Percentiles rank a stretch among this genome's conserved stretches.
phyloP scores from a whole-genome alignment of 2,329 filamentous ascomycete genomes.

The Colletotrichum acutatum region DNA sequence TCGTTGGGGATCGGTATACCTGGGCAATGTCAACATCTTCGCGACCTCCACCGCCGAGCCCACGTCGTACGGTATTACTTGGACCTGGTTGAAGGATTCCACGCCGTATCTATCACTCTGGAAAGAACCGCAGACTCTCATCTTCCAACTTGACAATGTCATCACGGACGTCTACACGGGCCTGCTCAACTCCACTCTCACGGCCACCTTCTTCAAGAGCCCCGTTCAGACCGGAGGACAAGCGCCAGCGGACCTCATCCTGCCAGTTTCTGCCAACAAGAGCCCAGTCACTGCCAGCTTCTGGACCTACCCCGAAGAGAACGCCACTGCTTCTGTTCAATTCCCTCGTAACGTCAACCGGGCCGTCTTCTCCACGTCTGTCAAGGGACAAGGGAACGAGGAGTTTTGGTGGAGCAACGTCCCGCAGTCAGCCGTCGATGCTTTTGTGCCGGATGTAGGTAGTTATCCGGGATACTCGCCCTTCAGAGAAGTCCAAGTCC shows the following conservation, averaged over 20 bases:
- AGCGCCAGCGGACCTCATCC: slow-evolving; percentile 70
- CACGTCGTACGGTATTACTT: slow-evolving; percentile 71
- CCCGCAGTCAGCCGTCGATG: slow-evolving; percentile 66
- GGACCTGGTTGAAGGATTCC: slow-evolving; percentile 84
- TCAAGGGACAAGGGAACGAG: slow-evolving; percentile 79
- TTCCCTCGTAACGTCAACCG: slow-evolving; percentile 76
- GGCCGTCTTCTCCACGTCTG: slow-evolving; percentile 79
- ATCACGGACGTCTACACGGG: slow-evolving; percentile 78
- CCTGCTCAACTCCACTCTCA: slow-evolving; percentile 77
- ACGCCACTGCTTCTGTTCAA: slow-evolving; percentile 65
- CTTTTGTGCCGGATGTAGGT: slow-evolving; percentile 68
- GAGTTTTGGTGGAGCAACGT: slow-evolving; percentile 91
- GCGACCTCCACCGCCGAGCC: slow-evolving; percentile 86
- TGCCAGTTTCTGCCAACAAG: slow-evolving; percentile 71
- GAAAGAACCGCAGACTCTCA: slow-evolving; percentile 75
- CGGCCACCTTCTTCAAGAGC: slow-evolving; percentile 75
- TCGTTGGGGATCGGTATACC: slow-evolving; percentile 78
- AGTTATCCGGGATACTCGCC: slow-evolving; percentile 74
- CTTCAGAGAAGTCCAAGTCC: slow-evolving; percentile 83
- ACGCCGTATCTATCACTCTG: slow-evolving; percentile 77
- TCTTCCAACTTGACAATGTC: slow-evolving; percentile 83
- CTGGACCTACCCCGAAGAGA: slow-evolving; percentile 73
- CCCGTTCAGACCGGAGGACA: slow-evolving; percentile 50
- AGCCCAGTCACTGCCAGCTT: slow-evolving; percentile 67
- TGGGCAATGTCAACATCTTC: slow-evolving; percentile 82